Conservation (phyloP, 176 grass and related monocot genomes). For the Chloris gayana region DNA sequence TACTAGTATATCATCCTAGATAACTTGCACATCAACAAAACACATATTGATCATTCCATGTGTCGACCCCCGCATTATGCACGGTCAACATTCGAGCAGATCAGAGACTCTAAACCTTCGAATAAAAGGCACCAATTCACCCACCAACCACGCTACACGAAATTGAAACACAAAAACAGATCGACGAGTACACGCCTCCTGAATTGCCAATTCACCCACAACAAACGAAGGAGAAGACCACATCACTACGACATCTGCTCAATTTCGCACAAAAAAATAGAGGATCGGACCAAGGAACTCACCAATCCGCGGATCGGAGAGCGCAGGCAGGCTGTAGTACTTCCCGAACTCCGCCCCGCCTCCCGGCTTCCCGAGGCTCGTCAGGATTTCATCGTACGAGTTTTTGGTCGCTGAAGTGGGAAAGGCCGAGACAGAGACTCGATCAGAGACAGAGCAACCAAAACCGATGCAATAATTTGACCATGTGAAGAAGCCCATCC, state of each 20-base stretch:
- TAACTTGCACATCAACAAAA: not conserved
- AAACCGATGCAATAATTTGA: conserved; percentile 2
- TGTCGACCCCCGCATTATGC: conserved; percentile 4
- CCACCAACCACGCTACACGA: not conserved
- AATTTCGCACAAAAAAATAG: not conserved
- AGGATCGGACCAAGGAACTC: conserved; percentile 5
- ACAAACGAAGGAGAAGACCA: not conserved
- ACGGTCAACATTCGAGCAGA: not conserved
- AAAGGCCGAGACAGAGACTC: not conserved
- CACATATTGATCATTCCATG: not conserved
- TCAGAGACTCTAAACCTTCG: not conserved
- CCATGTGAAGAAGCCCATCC: not conserved
- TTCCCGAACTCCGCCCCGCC: conserved; percentile 71
- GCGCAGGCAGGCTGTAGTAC: conserved; percentile 90
- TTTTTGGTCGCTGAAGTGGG: conserved; percentile 64
- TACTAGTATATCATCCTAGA: not conserved
- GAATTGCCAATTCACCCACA: conserved; percentile 4
- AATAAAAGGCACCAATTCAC: not conserved
- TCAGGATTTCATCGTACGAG: conserved; percentile 82
- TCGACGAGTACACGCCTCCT: not conserved
- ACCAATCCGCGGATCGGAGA: conserved; percentile 87
- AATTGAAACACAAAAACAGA: conserved; percentile 6
- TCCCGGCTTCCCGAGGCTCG: conserved; percentile 70
- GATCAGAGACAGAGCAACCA: conserved; percentile 19
- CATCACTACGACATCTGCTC: not conserved